These are phyloP conservation scores for Golubevia pallescens DNA, from an alignment of 1,284 basidiomycete genomes.

Conservation along the genomic window DNA sequence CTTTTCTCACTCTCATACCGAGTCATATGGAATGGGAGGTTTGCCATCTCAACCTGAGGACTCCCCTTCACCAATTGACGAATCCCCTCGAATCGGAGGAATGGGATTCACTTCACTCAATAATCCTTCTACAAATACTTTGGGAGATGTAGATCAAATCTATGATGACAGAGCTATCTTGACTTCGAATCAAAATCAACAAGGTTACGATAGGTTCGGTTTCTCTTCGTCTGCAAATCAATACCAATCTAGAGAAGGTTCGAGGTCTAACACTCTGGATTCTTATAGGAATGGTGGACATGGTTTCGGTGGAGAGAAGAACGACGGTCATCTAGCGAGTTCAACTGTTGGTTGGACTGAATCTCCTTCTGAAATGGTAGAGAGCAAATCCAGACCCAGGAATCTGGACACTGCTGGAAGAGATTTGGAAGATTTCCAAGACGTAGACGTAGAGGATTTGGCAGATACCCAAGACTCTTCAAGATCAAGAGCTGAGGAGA, in stretches of 20 bases:
- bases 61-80: not conserved
- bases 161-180: not conserved
- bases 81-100: not conserved
- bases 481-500: not conserved
- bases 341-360: not conserved
- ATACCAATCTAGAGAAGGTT: not conserved
- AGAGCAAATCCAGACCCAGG: not conserved
- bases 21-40: not conserved
- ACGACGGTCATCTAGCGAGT: not conserved
- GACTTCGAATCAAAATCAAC: slow-evolving; percentile 6
- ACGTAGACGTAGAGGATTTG: not conserved
- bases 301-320: not conserved
- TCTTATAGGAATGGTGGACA: not conserved
- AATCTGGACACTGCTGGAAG: not conserved
- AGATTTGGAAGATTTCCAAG: not conserved
- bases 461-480: not conserved
- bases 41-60: not conserved
- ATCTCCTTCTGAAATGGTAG: not conserved
- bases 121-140: not conserved
- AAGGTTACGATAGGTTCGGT: slow-evolving; percentile 7
- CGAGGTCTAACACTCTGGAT: not conserved
- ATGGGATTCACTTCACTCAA: not conserved
- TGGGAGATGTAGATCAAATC: not conserved
- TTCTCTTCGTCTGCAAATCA: not conserved
- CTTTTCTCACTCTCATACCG: not conserved